phyloP scores from a whole-genome alignment of 495 filamentous ascomycete species.

The Letharia columbiana region DNA sequence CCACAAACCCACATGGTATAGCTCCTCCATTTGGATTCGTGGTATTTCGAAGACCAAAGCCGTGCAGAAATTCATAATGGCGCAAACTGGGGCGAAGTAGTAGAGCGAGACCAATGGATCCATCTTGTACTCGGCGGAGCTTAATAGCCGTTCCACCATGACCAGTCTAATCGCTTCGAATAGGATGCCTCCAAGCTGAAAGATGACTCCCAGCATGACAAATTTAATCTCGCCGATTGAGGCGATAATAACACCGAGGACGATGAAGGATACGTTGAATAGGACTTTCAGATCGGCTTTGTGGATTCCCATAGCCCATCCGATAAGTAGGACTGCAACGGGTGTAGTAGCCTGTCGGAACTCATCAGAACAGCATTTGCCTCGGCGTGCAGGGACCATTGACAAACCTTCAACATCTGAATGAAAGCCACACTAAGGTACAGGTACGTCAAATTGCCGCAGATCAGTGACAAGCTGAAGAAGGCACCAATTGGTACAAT shows the following conservation, averaged over 20 bases:
- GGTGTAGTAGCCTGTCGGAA: constrained; percentile 51
- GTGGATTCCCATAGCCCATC: constrained; percentile 57
- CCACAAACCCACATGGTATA: constrained; percentile 48
- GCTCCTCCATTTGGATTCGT: constrained; percentile 43
- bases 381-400: neutral
- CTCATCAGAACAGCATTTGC: constrained; percentile 6
- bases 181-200: constrained; percentile 58
- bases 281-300: constrained; percentile 51
- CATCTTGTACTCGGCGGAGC: constrained; percentile 64
- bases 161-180: constrained; percentile 72
- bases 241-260: constrained; percentile 62
- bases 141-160: constrained; percentile 67
- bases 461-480: constrained; percentile 64
- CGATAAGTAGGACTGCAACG: constrained; percentile 56
- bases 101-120: constrained; percentile 77
- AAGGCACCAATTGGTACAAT: constrained; percentile 69
- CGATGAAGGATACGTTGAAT: constrained; percentile 64
- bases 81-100: constrained; percentile 76
- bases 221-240: constrained; percentile 72
- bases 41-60: constrained; percentile 51
- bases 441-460: constrained; percentile 64
- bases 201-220: constrained; percentile 56
- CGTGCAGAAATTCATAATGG: constrained; percentile 62
- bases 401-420: constrained; percentile 68
- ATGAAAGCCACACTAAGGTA: constrained; percentile 72